Evolutionary conservation across 306 rosid species (phyloP).

Genomic region (Cucumis cinereus): DNA sequence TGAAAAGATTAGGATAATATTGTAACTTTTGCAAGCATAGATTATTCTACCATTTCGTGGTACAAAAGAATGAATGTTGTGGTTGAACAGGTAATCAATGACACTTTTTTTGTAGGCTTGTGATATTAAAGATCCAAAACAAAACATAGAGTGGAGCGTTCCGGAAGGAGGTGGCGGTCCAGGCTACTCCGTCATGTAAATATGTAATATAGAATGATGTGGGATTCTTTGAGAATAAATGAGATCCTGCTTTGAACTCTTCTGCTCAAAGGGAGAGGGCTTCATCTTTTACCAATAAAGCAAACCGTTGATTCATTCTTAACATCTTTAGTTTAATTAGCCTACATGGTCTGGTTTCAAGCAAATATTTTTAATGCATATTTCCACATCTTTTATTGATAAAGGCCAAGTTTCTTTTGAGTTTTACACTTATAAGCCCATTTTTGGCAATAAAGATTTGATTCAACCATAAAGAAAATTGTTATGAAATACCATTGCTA

Average conservation of each 20-base stretch:
- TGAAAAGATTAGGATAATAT: too few relatives aligned
- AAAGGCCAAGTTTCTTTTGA: too few relatives aligned
- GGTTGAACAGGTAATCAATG: not conserved
- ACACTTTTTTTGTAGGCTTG: conserved; percentile 47
- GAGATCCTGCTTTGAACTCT: not conserved
- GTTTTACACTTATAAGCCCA: too few relatives aligned
- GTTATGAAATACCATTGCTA: too few relatives aligned
- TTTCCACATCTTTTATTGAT: too few relatives aligned
- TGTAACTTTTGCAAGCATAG: too few relatives aligned
- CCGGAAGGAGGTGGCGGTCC: conserved; percentile 99
- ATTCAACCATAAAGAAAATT: too few relatives aligned
- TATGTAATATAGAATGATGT: not conserved
- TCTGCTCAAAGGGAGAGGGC: not conserved
- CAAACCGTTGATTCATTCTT: not conserved
- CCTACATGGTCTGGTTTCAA: not conserved
- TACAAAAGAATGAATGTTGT: not conserved
- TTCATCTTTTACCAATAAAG: not conserved
- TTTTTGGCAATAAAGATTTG: too few relatives aligned
- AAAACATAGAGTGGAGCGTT: conserved; percentile 77
- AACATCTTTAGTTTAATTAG: not conserved
- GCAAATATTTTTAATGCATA: not conserved
- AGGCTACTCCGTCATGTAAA: conserved; percentile 53
- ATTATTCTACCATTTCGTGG: not conserved
- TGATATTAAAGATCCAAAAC: conserved; percentile 82
- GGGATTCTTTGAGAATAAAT: not conserved